Evolutionary conservation across 257 asterid genomes (phyloP), one percentile per base, ranked within the genome.

Genomic region (Jacaranda mimosifolia): DNA sequence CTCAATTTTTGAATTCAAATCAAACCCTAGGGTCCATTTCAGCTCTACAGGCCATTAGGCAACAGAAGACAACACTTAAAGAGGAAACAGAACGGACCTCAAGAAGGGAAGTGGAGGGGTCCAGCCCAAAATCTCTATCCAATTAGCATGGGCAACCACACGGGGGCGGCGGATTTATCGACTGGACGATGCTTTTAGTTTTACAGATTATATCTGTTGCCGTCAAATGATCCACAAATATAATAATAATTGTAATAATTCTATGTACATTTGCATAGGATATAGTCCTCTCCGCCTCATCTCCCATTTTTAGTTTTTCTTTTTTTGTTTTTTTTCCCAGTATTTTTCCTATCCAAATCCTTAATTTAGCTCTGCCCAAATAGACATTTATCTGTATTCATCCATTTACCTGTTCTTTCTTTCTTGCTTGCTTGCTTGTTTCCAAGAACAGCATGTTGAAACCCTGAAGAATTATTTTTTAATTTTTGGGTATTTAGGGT

Each of bases 211-310:
- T 36, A 17, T 19, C 8, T 71, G 55, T 55, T 71, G 21, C 40
- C 66, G 39, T 71, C 66, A 17, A 53, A 26, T 26, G 32, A 26
- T 26, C 32, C 32, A 26, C 32, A 26, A 26, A 26, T 26, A 26
- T 26, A 26, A 26, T 26, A 26, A 26, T 26, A 26, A 26, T 26
- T 26, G 32, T 26, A 26, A 26, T 26, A 26, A 26, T 26, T 26
- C 32, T 26, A 26, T 26, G 32, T 26, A 26, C 32, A 26, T 26
- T 26, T 26, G 32, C 32, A 26, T 26, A 26, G 32, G 32, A 26
- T 79, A 66, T 79, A 79, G 83, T 17, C 79, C 60, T 59, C 76
- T 73, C 79, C 83, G 67, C 76, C 78, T 19, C 59, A 71, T 78
- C 77, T 45, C 49, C 73, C 77, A 78, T 78, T 70, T 70, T 62